A percentile compares a stretch with the other conserved stretches of the same genome.
These are phyloP conservation scores for Blastobotrys raffinosifermentans DNA, from an alignment of 1,139 yeast genomes.

Conservation along the genomic window DNA sequence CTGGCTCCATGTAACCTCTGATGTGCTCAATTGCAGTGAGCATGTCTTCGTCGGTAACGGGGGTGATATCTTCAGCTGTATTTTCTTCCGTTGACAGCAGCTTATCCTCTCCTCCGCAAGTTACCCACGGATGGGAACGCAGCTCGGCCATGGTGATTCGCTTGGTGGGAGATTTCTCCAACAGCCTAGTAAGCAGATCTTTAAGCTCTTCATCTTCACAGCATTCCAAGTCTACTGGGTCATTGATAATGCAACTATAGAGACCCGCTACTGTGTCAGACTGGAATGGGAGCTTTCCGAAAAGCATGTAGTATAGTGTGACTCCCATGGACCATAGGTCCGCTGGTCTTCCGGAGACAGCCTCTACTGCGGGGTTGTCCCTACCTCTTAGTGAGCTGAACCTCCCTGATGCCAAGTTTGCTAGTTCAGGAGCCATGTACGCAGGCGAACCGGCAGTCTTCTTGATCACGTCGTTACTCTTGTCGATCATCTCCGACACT, in stretches of 20 bases:
- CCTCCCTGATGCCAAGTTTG: slow-evolving; percentile 38
- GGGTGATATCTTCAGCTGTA: slow-evolving; percentile 29
- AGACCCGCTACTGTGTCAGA: slow-evolving; percentile 45
- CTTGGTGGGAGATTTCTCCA: slow-evolving; percentile 49
- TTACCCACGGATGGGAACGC: slow-evolving; percentile 57
- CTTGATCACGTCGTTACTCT: slow-evolving; percentile 41
- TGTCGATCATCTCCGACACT: slow-evolving; percentile 63
- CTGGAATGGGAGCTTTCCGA: slow-evolving; percentile 38
- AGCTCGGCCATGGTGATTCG: slow-evolving; percentile 50
- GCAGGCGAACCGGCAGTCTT: slow-evolving; percentile 86
- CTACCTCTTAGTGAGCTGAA: background rate
- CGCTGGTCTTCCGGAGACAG: slow-evolving; percentile 57
- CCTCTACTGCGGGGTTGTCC: slow-evolving; percentile 30
- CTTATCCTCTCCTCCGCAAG: slow-evolving; percentile 34
- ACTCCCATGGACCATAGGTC: slow-evolving; percentile 82
- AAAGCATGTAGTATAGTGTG: slow-evolving; percentile 40
- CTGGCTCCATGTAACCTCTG: slow-evolving; percentile 25
- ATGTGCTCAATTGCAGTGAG: slow-evolving; percentile 34
- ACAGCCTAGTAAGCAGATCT: slow-evolving; percentile 29
- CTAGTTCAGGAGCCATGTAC: slow-evolving; percentile 77
- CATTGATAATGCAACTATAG: slow-evolving; percentile 30
- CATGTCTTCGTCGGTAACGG: slow-evolving; percentile 37
- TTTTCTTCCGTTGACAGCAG: slow-evolving; percentile 36
- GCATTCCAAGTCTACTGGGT: slow-evolving; percentile 15
- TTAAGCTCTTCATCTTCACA: slow-evolving; percentile 19